Base-by-base conservation (phyloP, 129 eudicot genomes). In the Glebionis coronaria region DNA sequence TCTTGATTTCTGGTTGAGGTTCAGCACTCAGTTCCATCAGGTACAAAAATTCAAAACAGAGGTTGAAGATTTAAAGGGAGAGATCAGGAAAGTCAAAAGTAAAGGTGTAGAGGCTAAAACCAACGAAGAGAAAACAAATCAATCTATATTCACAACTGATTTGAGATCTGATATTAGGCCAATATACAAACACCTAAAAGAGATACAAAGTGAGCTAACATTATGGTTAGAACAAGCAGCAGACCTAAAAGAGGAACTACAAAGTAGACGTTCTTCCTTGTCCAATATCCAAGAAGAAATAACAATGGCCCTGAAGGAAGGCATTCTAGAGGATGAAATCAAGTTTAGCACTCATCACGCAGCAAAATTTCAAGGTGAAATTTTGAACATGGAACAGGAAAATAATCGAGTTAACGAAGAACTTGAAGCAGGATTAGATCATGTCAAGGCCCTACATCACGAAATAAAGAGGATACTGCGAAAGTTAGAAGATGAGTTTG, bases 321-420 rank as follows among this genome's bases (percentile, higher is more conserved):
- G 96, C 1, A 84, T 79, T 12, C 81, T 82, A 61, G 97, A 85
- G 53, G 96, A 88, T 1, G 85, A 80, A 40, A 88, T 88, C 70
- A 81, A 61, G 65, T 91, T 91, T 61, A 85, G 87, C 31, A 91
- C 88, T 35, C 93, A 81, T 71, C 90, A 88, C 45, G 97, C 97
- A 45, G 97, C 96, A 61, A 88, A 83, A 59, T 81, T 88, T 69
- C 97, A 91, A 70, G 97, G 97, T 6, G 97, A 91, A 65, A 56
- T 88, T 47, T 63, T 86, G 67, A 91, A 91, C 78, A 91, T 91
- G 97, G 88, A 91, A 62, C 97, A 88, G 73, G 97, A 91, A 65
- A 91, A 91, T 68, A 83, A 83, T 58, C 85, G 84, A 57, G 97
- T 91, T 14, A 82, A 70, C 4, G 87, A 91, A 25, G 97, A 91